Evolutionary conservation across 2,329 filamentous ascomycete species (phyloP), one percentile per base, ranked within the genome.

Genomic region (Diaporthe sp.): DNA sequence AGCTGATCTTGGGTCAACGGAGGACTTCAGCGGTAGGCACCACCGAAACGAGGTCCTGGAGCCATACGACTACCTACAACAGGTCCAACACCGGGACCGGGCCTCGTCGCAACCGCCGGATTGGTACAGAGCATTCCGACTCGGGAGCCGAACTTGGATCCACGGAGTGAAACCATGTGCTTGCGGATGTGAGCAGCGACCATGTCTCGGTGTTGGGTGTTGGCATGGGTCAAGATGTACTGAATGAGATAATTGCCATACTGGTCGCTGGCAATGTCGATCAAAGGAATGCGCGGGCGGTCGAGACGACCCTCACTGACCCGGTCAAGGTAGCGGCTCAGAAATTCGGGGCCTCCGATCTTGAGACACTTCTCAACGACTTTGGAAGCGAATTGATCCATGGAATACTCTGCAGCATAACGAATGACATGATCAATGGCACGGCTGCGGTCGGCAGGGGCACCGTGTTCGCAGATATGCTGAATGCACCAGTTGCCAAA

Each of bases 401-500:
- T 98, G 84, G 96, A 98, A 85, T 98, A 99, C 84, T 98, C 96
- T 22, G 95, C 94, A 42, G 96, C 94, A 84, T 95, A 97, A 77
- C 93, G 93, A 78, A 99, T 93, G 80, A 99, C 96, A 83, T 98
- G 96, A 78, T 99, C 96, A 80, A 98, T 93, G 58, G 97, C 97
- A 78, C 96, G 93, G 84, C 93, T 96, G 79, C 96, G 96, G 84
- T 99, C 97, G 53, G 93, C 92, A 42, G 96, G 94, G 73, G 93
- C 93, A 68, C 97, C 96, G 81, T 99, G 97, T 84, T 99, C 97
- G 84, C 97, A 99, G 79, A 99, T 95, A 84, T 99, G 97, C 85
- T 99, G 97, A 80, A 99, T 98, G 86, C 97, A 99, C 97, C 97
- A 99, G 83, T 99, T 99, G 72, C 97, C 97, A 81, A 99, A 99